These are phyloP conservation scores for Selaginella moellendorffii DNA, from an alignment of 75 land plant genomes.

Conservation along the genomic window DNA sequence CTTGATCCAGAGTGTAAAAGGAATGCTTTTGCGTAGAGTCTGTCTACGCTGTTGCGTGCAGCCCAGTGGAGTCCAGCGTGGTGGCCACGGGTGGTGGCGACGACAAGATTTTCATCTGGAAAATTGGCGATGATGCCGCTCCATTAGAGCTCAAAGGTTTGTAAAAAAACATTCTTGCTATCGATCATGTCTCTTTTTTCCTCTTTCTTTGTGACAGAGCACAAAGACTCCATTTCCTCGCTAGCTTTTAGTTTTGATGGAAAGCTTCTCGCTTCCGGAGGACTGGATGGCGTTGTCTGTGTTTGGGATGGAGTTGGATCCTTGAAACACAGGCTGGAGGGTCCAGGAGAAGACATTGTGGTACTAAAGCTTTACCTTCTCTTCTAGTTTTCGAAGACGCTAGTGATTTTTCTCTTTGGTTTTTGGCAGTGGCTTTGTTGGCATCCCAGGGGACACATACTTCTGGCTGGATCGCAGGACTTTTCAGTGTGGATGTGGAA, in stretches of 20 bases:
- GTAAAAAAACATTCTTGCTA: not conserved
- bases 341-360: slow-evolving; percentile 73
- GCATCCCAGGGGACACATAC: slow-evolving; percentile 88
- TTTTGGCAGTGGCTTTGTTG: slow-evolving; percentile 71
- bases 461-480: slow-evolving; percentile 92
- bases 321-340: slow-evolving; percentile 53
- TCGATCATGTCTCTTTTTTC: not conserved
- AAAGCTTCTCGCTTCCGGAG: slow-evolving; percentile 68
- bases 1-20: not conserved
- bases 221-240: slow-evolving; percentile 52
- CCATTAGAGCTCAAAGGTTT: slow-evolving; percentile 53
- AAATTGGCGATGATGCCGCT: slow-evolving; percentile 40
- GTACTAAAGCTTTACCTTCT: slow-evolving; percentile 15
- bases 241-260: slow-evolving; percentile 80
- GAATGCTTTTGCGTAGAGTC: slow-evolving; percentile 29
- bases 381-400: too few relatives aligned
- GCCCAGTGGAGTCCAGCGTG: slow-evolving; percentile 40
- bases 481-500: slow-evolving; percentile 88
- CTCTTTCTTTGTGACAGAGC: slow-evolving; percentile 32
- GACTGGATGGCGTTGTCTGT: slow-evolving; percentile 67
- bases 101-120: slow-evolving; percentile 74
- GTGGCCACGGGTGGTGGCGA: slow-evolving; percentile 94
- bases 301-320: slow-evolving; percentile 61
- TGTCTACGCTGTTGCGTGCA: slow-evolving; percentile 65
- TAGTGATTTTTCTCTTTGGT: not conserved